Evolutionary conservation across 768 basidiomycete species (phyloP), one percentile per base, ranked within the genome.

Genomic region (Termitomyces bulborhizus): DNA sequence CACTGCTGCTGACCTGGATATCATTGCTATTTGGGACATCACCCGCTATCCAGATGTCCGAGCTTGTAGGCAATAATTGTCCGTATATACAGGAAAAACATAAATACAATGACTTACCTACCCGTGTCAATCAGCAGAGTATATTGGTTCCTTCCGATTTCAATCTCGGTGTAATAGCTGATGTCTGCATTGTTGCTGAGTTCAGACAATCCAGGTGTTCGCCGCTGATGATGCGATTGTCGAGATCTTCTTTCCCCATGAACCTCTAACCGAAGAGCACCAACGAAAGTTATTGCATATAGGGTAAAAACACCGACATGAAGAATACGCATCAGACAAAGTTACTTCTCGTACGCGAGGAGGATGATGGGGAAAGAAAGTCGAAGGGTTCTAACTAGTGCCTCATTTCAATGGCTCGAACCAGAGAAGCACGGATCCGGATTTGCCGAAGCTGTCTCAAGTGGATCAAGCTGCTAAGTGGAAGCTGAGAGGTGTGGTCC

Each of bases 1-100:
- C 21, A 18, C 3, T 29, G 29, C 73, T 65, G 7, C 68, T 68
- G 48, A 63, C 66, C 2, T 73, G 75, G 37, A 78, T 74, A 26
- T 68, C 60, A 16, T 60, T 70, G 34, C 74, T 75, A 37, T 65
- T 65, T 11, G 69, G 67, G 6, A 84, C 75, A 50, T 55, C 55
- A 31, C 75, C 73, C 9, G 78, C 75, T 5, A 86, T 77, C 78
- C 81, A 86, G 7, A 86, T 66, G 63, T 88, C 86, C 21, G 21
- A 21, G 21, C 21, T 21, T 21, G 21, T 21, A 21, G 15, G 85
- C 6, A 36, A 45, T 47, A n/a, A 7, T 44, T 27, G 36, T n/a
- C 18, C 16, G 34, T 15, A 55, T 37, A n/a, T 18, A 24, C 6
- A 21, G 21, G 21, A 7, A 13, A 21, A 8, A 36, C 12, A 26